Evolutionary conservation across 1,139 yeast genomes (phyloP), one percentile per base, ranked within the genome.

Genomic region (Hemisphaericaspora lyxosophila): DNA sequence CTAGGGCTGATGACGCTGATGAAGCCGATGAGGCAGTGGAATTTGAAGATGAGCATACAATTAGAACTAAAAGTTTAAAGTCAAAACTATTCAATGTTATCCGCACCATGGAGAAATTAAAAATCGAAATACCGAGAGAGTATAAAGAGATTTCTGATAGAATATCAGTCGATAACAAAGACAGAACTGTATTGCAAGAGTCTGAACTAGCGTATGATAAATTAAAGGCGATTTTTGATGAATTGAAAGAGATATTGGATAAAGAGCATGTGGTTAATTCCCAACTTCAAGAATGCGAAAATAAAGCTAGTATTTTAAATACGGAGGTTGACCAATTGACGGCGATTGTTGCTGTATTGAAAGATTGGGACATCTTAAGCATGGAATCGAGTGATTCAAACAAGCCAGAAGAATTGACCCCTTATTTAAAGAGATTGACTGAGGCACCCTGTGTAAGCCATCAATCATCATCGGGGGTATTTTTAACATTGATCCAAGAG

Each of bases 41-140:
- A n/a, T 34, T 34, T 22, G 24, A 34, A 3, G 36, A 34, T 29
- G 36, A 19, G n/a, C 19, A 24, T 11, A 34, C 22, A n/a, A 14
- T 27, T 7, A 37, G 22, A 43, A 45, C 17, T 39, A 41, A 36
- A 47, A 41, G 4, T 33, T 26, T 26, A 5, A 20, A 33, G 5
- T 4, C 14, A 2, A 30, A 32, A 24, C 42, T 67, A 2, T 67
- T 53, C 42, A 48, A 54, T 2, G 38, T 59, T 3, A 59, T 69
- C 3, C 59, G 57, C 24, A 54, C 51, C 5, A 45, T 70, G 15
- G 65, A 62, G 38, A 37, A 41, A 18, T 49, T 57, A 20, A 63
- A 58, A 1, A 41, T 62, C 6, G 45, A 45, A 0, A 62, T 70
- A 1, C 73, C 75, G 1, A 6, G 36, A 3, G 40, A 46, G 9